Conservation (phyloP, 805 yeast species). For the Zygoascus tannicola region DNA sequence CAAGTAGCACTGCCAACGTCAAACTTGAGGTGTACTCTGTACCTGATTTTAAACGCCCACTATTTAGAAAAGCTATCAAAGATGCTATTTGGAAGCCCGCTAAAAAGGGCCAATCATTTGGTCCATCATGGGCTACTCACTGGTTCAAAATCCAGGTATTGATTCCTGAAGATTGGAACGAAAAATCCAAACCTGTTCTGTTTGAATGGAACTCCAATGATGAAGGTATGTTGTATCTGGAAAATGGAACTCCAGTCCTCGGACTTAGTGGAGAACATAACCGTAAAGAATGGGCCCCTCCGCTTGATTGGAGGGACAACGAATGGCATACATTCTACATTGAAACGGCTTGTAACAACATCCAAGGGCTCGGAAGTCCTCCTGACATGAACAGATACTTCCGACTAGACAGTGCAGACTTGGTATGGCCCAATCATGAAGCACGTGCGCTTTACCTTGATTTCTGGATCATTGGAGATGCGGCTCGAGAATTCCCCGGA, state of each 20-base stretch:
- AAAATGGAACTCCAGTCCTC: constrained; percentile 59
- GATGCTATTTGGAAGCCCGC: constrained; percentile 37
- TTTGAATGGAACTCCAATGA: constrained; percentile 79
- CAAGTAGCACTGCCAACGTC: constrained; percentile 42
- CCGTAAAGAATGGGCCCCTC: constrained; percentile 64
- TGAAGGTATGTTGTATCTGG: constrained; percentile 73
- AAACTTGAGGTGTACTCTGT: constrained; percentile 62
- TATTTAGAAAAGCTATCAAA: constrained; percentile 49
- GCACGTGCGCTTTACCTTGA: constrained; percentile 74
- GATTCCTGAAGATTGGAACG: constrained; percentile 47
- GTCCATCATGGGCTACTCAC: constrained; percentile 95
- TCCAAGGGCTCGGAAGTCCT: constrained; percentile 67
- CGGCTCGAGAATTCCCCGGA: constrained; percentile 75
- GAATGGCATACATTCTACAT: constrained; percentile 60
- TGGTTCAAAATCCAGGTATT: constrained; percentile 71
- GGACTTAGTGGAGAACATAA: constrained; percentile 77
- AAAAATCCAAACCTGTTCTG: constrained; percentile 31
- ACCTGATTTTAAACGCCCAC: constrained; percentile 58
- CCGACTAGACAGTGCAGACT: constrained; percentile 57
- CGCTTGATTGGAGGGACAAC: constrained; percentile 42
- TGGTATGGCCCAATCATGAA: constrained; percentile 69
- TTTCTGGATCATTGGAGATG: constrained; percentile 83
- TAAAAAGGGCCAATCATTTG: constrained; percentile 61
- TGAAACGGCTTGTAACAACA: constrained; percentile 89
- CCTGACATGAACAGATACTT: constrained; percentile 70